Evolutionary conservation across 345 rosid species (phyloP).

Genomic region (Eucalyptus paniculata): DNA sequence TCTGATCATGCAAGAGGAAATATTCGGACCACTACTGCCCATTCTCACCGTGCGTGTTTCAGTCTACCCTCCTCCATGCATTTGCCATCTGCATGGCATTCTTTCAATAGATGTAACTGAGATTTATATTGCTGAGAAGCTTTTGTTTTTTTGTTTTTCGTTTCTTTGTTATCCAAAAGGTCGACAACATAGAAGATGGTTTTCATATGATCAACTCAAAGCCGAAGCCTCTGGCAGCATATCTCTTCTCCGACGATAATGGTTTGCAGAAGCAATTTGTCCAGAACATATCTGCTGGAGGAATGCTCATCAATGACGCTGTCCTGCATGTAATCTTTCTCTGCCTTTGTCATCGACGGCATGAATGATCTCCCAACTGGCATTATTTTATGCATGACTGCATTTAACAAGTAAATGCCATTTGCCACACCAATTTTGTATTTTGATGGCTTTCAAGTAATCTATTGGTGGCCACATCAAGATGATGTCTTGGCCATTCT

Average conservation of each 20-base stretch:
- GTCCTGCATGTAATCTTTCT: slow-evolving; percentile 30
- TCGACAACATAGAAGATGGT: slow-evolving; percentile 16
- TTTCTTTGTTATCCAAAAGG: slow-evolving; percentile 2
- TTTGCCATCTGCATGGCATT: neutral
- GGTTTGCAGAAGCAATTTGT: slow-evolving; percentile 45
- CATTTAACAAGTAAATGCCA: neutral
- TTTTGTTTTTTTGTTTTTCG: neutral
- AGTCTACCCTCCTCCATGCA: neutral
- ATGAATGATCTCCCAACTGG: neutral
- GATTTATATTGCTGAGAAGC: neutral
- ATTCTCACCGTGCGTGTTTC: slow-evolving; percentile 23
- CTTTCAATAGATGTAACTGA: neutral
- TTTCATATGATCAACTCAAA: slow-evolving; percentile 28
- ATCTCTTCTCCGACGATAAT: slow-evolving; percentile 53
- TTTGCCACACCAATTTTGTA: neutral
- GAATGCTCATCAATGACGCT: slow-evolving; percentile 55
- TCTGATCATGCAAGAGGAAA: slow-evolving; percentile 42
- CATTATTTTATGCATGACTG: neutral
- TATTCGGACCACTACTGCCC: slow-evolving; percentile 48
- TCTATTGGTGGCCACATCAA: neutral
- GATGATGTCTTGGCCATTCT: neutral
- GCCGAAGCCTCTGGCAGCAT: slow-evolving; percentile 48
- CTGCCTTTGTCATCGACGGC: neutral
- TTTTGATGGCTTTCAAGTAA: neutral
- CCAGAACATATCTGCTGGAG: slow-evolving; percentile 48